Evolutionary conservation across 2,329 filamentous ascomycete species (phyloP).

Genomic region (Escovopsis sp.): DNA sequence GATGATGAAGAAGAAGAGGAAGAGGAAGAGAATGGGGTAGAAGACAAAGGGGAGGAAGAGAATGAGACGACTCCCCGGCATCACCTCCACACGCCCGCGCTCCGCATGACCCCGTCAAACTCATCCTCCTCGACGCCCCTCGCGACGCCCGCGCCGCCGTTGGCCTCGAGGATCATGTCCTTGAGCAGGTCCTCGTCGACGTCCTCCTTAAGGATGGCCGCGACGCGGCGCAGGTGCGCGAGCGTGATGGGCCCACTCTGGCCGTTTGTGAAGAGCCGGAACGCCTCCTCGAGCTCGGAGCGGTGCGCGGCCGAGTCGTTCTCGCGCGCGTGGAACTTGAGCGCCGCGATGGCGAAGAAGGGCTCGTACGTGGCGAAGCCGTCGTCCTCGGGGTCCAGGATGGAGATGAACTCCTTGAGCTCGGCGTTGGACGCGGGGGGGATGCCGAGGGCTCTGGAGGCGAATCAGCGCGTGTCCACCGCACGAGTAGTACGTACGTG

Average conservation of each 20-base stretch:
- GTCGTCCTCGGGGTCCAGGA: constrained; percentile 69
- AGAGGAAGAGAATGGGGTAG: not conserved
- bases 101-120: constrained; percentile 73
- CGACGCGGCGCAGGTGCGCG: constrained; percentile 62
- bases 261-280: constrained; percentile 58
- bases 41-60: not conserved
- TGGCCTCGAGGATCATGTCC: constrained; percentile 94
- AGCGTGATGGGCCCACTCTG: constrained; percentile 53
- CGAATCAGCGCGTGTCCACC: too few species aligned
- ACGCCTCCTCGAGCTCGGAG: constrained; percentile 67
- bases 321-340: constrained; percentile 57
- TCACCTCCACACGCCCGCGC: constrained; percentile 71
- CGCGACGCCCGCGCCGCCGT: constrained; percentile 58
- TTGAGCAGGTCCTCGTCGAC: constrained; percentile 69
- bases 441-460: constrained; percentile 65
- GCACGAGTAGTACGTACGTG: too few species aligned
- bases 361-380: constrained; percentile 66
- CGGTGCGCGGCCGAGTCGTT: constrained; percentile 39
- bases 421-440: constrained; percentile 49
- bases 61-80: not conserved
- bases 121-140: constrained; percentile 63
- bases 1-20: not conserved
- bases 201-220: constrained; percentile 68
- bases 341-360: constrained; percentile 77
- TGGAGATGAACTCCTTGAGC: constrained; percentile 58